Evolutionary conservation across 1,284 basidiomycete genomes (phyloP), one percentile per base, ranked within the genome.

Genomic region (Abortiporus biennis): DNA sequence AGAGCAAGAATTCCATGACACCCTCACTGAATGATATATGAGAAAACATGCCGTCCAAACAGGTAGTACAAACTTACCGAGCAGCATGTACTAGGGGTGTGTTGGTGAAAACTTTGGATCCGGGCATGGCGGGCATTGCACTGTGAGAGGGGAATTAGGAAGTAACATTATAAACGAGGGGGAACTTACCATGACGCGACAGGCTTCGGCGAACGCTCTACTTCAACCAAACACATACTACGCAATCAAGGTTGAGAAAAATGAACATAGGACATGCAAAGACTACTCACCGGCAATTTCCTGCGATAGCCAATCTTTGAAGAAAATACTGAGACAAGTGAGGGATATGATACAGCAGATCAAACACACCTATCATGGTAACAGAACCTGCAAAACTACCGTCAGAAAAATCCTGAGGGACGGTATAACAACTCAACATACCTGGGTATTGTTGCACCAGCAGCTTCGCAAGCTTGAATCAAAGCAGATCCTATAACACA

Each of bases 121-220:
- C 94, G 40, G 92, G 91, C 92, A 97, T 94, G 33, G 94, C 95
- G 36, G 95, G 96, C 88, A 96, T 94, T 9, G 95, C 95, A 63
- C 95, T 88, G 11, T 40, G n/a, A n/a, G n/a, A n/a, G 29, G 19
- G 34, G 35, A 16, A 33, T 47, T 35, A 46, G 43, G 20, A 25
- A 3, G 34, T 38, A 3, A 16, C 17, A 40, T 39, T 42, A 37
- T 3, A 16, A 4, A 32, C 11, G n/a, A 25, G n/a, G 23, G 43
- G 12, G 15, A 29, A 63, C 76, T 51, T 56, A 86, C 85, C 86
- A 89, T 46, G 81, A 90, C 38, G 87, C 86, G 38, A 94, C 81
- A 22, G 93, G 93, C 71, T 96, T 96, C 43, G 92, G 92, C 47
- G 93, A 92, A 50, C 91, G 79, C 65, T 95, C 89, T 40, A 96